Percentiles rank a stretch among this genome's conserved stretches.
phyloP scores from a whole-genome alignment of 2,329 filamentous ascomycete species.

The Ilyonectria robusta region DNA sequence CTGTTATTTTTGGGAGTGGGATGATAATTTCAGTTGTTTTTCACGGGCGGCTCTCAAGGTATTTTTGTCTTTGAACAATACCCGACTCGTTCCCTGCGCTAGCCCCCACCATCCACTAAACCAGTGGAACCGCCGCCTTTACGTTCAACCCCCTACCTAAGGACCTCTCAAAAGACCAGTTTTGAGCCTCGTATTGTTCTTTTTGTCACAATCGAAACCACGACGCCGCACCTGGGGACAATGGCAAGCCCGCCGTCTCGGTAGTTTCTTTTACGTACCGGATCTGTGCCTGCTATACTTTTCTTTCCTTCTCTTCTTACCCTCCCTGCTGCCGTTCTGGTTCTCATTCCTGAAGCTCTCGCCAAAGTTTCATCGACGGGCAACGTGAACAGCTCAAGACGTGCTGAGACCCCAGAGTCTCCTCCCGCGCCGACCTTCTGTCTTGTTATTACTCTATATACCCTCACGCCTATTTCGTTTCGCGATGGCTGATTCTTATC shows the following conservation, averaged over 20 bases:
- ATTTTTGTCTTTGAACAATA: neutral
- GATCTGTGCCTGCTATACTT: slow-evolving; percentile 8
- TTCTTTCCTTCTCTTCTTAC: slow-evolving; percentile 7
- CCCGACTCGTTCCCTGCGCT: neutral
- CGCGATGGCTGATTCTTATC: slow-evolving; percentile 33
- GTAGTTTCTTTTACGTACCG: slow-evolving; percentile 1
- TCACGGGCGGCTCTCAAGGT: neutral
- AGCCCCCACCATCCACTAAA: neutral
- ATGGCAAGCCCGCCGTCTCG: slow-evolving; percentile 37
- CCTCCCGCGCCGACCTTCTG: neutral
- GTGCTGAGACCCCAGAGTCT: neutral
- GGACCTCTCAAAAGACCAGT: slow-evolving; percentile 19
- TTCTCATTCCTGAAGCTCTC: neutral
- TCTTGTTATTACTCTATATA: slow-evolving; percentile 19
- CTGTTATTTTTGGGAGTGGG: neutral
- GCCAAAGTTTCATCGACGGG: neutral
- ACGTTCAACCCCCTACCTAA: neutral
- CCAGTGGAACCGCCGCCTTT: neutral
- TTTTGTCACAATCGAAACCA: slow-evolving; percentile 44
- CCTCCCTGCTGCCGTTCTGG: neutral
- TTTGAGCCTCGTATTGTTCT: slow-evolving; percentile 47
- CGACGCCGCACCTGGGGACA: slow-evolving; percentile 39
- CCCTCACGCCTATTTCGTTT: slow-evolving; percentile 27
- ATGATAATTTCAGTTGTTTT: neutral
- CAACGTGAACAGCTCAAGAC: neutral